Percentiles rank a stretch among this genome's conserved stretches.
These are phyloP conservation scores for Cladobotryum protrusum DNA, from an alignment of 2,329 filamentous ascomycete genomes.

Conservation along the genomic window DNA sequence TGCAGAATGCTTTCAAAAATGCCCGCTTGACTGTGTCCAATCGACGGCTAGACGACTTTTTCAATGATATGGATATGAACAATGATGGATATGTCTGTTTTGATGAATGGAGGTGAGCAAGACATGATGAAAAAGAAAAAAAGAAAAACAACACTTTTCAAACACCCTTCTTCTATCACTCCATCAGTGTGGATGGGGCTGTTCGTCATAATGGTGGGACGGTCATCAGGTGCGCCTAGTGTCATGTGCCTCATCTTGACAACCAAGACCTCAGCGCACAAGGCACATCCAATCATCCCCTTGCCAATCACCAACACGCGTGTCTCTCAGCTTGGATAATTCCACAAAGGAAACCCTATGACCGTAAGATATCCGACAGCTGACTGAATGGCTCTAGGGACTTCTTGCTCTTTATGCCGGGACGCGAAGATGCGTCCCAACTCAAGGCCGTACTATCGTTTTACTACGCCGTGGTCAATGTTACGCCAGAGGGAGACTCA, in stretches of 20 bases:
- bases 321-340: no score
- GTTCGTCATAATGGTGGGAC: constrained; percentile 5
- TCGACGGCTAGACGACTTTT: constrained; percentile 76
- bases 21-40: constrained; percentile 74
- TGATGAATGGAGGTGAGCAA: constrained; percentile 90
- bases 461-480: constrained; percentile 80
- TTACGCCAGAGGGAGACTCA: constrained; percentile 92
- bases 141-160: background rate
- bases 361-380: constrained; percentile 14
- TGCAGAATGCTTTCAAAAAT: constrained; percentile 68
- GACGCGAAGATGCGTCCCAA: constrained; percentile 56
- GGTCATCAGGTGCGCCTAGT: constrained; percentile 8
- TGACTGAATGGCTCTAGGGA: constrained; percentile 49
- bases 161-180: background rate
- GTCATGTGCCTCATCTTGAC: constrained; percentile 18
- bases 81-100: constrained; percentile 84
- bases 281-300: background rate
- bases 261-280: background rate
- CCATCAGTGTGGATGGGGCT: no score
- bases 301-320: no score
- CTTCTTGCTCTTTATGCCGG: constrained; percentile 85
- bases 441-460: constrained; percentile 82
- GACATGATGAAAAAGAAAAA: background rate
- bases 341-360: no score
- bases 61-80: constrained; percentile 83